Base-by-base conservation (phyloP, 2,329 filamentous ascomycete genomes). In the Colletotrichum sp. region DNA sequence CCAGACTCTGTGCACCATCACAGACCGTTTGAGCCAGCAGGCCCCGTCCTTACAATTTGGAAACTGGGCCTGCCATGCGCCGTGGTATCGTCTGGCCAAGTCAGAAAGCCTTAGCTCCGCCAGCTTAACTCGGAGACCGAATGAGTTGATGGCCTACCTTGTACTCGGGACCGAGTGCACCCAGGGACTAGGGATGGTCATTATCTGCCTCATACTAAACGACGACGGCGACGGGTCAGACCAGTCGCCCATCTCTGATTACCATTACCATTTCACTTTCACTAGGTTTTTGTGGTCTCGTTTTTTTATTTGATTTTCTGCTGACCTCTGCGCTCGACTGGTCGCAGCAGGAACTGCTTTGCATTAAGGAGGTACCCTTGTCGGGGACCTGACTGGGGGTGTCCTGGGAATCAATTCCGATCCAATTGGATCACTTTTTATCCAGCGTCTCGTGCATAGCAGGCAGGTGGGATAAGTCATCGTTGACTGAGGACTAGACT, bases 1-100 rank as follows among this genome's bases (percentile, higher is more conserved):
- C 69, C 59, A 64, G 69, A 64, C 69, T 71, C 72, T 52, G 22
- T 30, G 49, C 52, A 57, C 62, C 69, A 57, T 65, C 72, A 52
- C 72, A 39, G 72, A 44, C 62, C 25, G 69, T 75, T 72, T 75
- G 72, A 63, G 55, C 68, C 63, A 67, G 72, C 72, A 75, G 69
- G 72, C 72, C 44, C 55, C 71, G 69, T 55, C 72, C 69, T 32
- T 67, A 67, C 72, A 72, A 39, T 25, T 62, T 72, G 49, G 69
- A 75, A 67, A 75, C 72, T 25, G 49, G 16, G 59, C 44, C 59
- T 74, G 57, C 67, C 66, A 59, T 63, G 62, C 25, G 29, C n/a
- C 49, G 39, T 66, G 69, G 32, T 27, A 64, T 27, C 57, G 16
- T 63, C 19, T 8, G 61, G 61, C 29, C 29, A 69, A 69, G 39